Evolutionary conservation across 371 early-diverging fungal species (phyloP), one percentile per base, ranked within the genome.

Genomic region (Rhizopus microsporus): DNA sequence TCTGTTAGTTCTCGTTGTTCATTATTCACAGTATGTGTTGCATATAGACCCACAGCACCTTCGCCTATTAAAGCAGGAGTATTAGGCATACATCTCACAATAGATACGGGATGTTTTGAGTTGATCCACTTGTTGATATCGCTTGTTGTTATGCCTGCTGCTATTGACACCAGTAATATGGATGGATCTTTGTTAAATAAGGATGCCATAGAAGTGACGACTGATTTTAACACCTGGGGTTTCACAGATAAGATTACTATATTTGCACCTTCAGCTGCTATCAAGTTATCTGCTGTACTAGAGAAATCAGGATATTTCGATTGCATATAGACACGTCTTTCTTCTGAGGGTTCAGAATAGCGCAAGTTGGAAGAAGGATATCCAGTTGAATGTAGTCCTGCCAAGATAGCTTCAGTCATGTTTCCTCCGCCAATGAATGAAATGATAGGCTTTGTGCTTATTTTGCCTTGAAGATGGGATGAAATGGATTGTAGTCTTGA

Each of bases 81-180:
- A 72, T 96, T 96, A 60, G 97, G 95, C 97, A 96, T 96, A 59
- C 88, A 87, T 30, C 95, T 73, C 31, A 95, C 93, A 33, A 96
- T 76, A 7, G 87, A 68, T 15, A 81, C 81, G 1, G 69, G 51
- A 12, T 49, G 13, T 42, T 54, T 17, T 30, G 57, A 71, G 23
- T 73, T 69, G 52, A 92, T 69, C 94, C 94, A 95, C 16, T 82
- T 79, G 37, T 72, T 56, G 56, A 95, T 83, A 56, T 91, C 91
- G 8, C 63, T 65, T n/a, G 87, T 79, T 5, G 86, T 78, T 54
- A 96, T 90, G 16, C 97, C 97, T 3, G 95, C 97, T 8, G 92
- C 94, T 57, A 96, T 93, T 10, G 93, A 90, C 47, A 96, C 82
- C 45, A 96, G 72, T 37, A 95, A 72, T 13, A 59, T 35, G 29